Evolutionary conservation across 306 rosid genomes (phyloP).

Genomic region (apple (Malus domestica)): DNA sequence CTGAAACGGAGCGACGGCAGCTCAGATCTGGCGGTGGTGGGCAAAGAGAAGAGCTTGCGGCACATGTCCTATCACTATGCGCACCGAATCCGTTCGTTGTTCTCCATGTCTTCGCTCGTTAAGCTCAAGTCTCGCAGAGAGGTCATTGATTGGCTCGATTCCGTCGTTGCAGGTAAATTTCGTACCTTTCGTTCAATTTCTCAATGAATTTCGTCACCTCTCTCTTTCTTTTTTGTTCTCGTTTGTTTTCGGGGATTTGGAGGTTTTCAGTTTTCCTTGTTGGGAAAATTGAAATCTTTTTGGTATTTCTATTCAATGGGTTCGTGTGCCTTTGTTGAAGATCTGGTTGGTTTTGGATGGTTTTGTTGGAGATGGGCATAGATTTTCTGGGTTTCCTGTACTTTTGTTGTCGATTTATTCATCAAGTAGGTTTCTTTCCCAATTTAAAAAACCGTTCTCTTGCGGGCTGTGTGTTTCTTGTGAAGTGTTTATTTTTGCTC

Average conservation of each 20-base stretch:
- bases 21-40: conserved; percentile 73
- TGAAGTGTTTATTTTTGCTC: too few relatives aligned
- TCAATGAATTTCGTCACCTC: neutral
- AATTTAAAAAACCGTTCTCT: neutral
- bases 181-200: too few relatives aligned
- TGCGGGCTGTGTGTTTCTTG: neutral
- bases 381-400: neutral
- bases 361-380: too few relatives aligned
- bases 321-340: neutral
- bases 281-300: neutral
- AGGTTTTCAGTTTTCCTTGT: neutral
- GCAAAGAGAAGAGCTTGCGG: conserved; percentile 66
- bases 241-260: neutral
- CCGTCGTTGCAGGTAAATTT: conserved; percentile 54
- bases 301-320: neutral
- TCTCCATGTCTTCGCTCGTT: conserved; percentile 13
- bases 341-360: neutral
- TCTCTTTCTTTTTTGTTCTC: neutral
- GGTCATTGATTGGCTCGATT: conserved; percentile 69
- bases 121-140: conserved; percentile 77
- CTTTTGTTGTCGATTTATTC: neutral
- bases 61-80: conserved; percentile 67
- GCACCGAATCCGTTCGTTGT: conserved; percentile 12
- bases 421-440: neutral
- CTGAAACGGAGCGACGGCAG: conserved; percentile 46